Percentiles rank a stretch among this genome's conserved stretches.
phyloP scores from a whole-genome alignment of 257 asterid genomes.

The Echites panduratus region DNA sequence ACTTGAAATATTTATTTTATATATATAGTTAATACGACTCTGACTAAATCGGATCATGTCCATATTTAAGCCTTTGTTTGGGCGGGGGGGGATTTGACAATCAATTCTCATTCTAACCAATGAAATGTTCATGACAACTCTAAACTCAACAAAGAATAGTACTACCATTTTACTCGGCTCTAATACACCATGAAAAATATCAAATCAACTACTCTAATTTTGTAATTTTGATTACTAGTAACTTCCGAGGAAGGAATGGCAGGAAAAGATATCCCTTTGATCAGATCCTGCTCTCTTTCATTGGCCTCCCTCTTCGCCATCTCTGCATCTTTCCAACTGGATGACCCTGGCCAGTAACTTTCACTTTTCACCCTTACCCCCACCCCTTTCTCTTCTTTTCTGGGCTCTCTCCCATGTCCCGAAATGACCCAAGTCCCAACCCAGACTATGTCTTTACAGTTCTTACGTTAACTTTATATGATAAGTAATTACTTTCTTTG shows the following conservation, averaged over 20 bases:
- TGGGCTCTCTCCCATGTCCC: background rate
- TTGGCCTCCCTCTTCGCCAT: slow-evolving; percentile 36
- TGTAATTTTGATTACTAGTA: no score
- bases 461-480: background rate
- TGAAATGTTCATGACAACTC: background rate
- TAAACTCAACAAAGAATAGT: background rate
- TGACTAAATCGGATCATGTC: no score
- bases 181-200: background rate
- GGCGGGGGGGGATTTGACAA: no score
- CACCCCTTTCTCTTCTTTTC: background rate
- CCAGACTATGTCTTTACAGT: background rate
- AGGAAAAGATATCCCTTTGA: background rate
- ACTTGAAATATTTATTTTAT: no score
- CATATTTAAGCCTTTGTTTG: no score
- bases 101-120: no score
- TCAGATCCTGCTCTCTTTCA: slow-evolving; percentile 22
- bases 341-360: slow-evolving; percentile 26
- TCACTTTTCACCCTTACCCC: background rate
- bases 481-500: background rate
- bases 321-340: slow-evolving; percentile 32
- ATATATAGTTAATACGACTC: no score
- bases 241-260: background rate
- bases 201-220: background rate
- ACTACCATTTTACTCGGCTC: background rate
- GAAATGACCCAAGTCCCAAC: no score